Evolutionary conservation across 768 basidiomycete genomes (phyloP).

Genomic region (Asterophora lycoperdoides): DNA sequence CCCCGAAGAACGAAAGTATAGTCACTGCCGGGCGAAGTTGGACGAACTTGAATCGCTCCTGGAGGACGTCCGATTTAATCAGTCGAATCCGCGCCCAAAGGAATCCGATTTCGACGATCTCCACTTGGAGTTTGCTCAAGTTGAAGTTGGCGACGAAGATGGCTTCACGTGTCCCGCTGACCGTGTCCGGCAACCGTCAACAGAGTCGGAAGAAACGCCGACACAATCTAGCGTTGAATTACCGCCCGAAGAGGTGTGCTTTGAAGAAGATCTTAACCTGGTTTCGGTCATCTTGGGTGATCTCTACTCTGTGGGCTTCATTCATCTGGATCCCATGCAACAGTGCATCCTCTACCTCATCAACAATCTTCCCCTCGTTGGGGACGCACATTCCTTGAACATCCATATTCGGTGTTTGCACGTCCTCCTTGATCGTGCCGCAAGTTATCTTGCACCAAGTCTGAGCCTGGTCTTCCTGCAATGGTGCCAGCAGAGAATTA

Average conservation of each 20-base stretch:
- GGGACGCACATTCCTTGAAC: not conserved
- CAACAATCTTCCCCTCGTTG: not conserved
- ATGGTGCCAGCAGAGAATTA: not conserved
- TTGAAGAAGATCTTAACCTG: not conserved
- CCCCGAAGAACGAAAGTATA: not conserved
- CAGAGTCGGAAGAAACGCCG: not conserved
- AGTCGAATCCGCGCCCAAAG: conserved; percentile 8
- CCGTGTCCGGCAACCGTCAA: not conserved
- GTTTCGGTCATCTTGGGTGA: conserved; percentile 6
- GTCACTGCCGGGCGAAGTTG: not conserved
- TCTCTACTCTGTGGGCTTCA: conserved; percentile 6
- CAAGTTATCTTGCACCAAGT: conserved; percentile 5
- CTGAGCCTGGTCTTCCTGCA: conserved; percentile 3
- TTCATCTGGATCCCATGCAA: conserved; percentile 8
- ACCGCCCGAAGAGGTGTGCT: not conserved
- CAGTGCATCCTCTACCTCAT: conserved; percentile 5
- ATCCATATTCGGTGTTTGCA: not conserved
- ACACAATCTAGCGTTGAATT: not conserved
- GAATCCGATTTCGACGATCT: conserved; percentile 3
- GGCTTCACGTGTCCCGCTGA: no score
- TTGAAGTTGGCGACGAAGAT: not conserved
- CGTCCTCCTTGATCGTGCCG: conserved; percentile 1
- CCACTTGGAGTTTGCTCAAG: not conserved
- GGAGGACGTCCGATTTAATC: conserved; percentile 1
- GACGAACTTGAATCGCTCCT: not conserved